A percentile compares a stretch with the other conserved stretches of the same genome.
phyloP scores from a whole-genome alignment of 331 rosid species.

The Spiraea crenata region DNA sequence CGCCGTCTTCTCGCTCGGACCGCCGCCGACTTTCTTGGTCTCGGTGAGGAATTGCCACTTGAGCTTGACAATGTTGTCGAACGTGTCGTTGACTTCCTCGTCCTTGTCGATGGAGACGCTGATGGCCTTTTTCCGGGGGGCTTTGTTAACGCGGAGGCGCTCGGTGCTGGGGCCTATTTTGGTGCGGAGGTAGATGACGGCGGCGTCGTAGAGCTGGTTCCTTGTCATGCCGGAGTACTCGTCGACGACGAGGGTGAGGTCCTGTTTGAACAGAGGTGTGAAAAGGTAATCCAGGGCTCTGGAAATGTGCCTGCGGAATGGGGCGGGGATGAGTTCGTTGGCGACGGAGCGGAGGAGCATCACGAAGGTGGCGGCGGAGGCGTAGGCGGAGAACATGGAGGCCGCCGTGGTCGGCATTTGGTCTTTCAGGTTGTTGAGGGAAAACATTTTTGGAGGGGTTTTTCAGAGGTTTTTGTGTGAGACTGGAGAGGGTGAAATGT shows the following conservation, averaged over 20 bases:
- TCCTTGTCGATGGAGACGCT: conserved; percentile 15
- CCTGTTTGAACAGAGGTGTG: conserved; percentile 13
- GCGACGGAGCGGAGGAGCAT: conserved; percentile 38
- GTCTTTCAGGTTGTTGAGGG: not conserved
- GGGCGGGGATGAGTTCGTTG: conserved; percentile 28
- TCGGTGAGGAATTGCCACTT: conserved; percentile 21
- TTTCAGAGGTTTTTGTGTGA: no score
- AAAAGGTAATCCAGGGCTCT: conserved; percentile 20
- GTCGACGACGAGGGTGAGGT: conserved; percentile 28
- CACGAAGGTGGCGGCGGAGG: conserved; percentile 29
- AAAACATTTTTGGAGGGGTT: not conserved
- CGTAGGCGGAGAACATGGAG: conserved; percentile 33
- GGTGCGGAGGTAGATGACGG: conserved; percentile 28
- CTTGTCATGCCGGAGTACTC: conserved; percentile 23
- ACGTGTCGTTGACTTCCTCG: conserved; percentile 13
- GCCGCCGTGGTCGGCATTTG: conserved; percentile 23
- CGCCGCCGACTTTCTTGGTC: not conserved
- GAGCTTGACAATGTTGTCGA: conserved; percentile 1
- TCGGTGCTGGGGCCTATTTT: conserved; percentile 20
- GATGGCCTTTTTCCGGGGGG: conserved; percentile 15
- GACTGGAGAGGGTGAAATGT: no score
- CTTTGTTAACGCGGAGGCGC: conserved; percentile 22
- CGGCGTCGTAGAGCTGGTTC: conserved; percentile 38
- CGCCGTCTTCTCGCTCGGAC: not conserved
- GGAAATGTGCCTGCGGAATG: conserved; percentile 21